These are phyloP conservation scores for Fusarium sp. DNA, from an alignment of 2,329 filamentous ascomycete genomes.

Conservation along the genomic window DNA sequence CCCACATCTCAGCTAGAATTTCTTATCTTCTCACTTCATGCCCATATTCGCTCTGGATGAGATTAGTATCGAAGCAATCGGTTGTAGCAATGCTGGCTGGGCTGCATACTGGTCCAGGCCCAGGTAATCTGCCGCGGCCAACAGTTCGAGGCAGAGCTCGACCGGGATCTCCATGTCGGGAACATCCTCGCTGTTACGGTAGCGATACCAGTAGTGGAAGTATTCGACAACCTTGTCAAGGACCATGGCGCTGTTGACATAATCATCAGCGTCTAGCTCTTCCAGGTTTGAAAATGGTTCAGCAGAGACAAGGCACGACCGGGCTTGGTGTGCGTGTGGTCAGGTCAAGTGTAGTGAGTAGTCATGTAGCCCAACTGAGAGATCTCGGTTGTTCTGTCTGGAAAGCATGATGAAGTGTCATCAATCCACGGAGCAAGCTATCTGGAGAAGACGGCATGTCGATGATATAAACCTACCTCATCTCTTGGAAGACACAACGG, in stretches of 20 bases:
- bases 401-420: slow-evolving; percentile 55
- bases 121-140: slow-evolving; percentile 81
- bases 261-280: slow-evolving; percentile 38
- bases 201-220: slow-evolving; percentile 82
- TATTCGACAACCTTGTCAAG: slow-evolving; percentile 86
- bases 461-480: slow-evolving; percentile 64
- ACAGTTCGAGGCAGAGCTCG: slow-evolving; percentile 79
- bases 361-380: slow-evolving; percentile 58
- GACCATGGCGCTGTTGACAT: slow-evolving; percentile 68
- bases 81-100: slow-evolving; percentile 45
- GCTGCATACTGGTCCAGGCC: slow-evolving; percentile 67
- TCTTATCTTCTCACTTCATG: slow-evolving; percentile 44
- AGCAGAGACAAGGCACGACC: slow-evolving; percentile 18
- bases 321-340: slow-evolving; percentile 44
- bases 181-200: slow-evolving; percentile 75
- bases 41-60: slow-evolving; percentile 50
- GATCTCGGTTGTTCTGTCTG: slow-evolving; percentile 54
- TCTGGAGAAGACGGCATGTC: slow-evolving; percentile 16
- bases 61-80: slow-evolving; percentile 44
- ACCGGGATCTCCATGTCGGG: slow-evolving; percentile 84
- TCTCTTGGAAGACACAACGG: slow-evolving; percentile 74
- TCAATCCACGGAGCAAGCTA: slow-evolving; percentile 46
- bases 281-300: slow-evolving; percentile 3
- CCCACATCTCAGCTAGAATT: neutral
- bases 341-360: slow-evolving; percentile 73